phyloP scores from a whole-genome alignment of 73 alveolate species.

The Paramecium tetraurelia region DNA sequence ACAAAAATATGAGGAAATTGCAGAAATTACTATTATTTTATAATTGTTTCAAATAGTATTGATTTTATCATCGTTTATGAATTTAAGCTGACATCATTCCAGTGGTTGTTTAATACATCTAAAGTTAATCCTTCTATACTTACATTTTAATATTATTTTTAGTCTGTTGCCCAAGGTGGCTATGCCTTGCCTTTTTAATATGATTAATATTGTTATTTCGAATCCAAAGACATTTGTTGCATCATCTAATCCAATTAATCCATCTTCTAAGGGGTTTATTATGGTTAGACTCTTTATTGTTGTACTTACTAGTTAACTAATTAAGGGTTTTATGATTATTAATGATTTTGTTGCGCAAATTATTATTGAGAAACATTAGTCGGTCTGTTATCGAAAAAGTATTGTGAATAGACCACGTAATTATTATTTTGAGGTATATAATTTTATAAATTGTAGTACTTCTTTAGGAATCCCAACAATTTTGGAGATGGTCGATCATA shows the following conservation, averaged over 20 bases:
- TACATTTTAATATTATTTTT: neutral
- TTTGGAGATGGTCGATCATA: slow-evolving; percentile 95
- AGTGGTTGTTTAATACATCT: slow-evolving; percentile 34
- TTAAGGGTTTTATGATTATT: neutral
- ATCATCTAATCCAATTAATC: slow-evolving; percentile 14
- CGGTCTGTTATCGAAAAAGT: slow-evolving; percentile 61
- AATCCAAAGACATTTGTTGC: neutral
- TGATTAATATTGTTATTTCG: slow-evolving; percentile 18
- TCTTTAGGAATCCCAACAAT: slow-evolving; percentile 83
- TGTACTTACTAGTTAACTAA: neutral
- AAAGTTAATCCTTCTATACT: neutral
- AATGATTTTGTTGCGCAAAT: slow-evolving; percentile 12
- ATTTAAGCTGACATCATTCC: slow-evolving; percentile 32
- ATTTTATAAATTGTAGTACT: slow-evolving; percentile 82
- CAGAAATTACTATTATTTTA: neutral
- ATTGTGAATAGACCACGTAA: slow-evolving; percentile 85
- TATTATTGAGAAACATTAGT: neutral
- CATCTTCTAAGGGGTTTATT: neutral
- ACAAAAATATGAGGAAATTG: too few relatives aligned
- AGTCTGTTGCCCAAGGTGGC: slow-evolving; percentile 42
- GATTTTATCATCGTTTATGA: neutral
- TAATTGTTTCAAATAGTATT: neutral
- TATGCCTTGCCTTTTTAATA: neutral
- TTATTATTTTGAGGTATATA: slow-evolving; percentile 94
- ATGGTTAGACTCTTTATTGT: neutral